phyloP scores from a whole-genome alignment of 805 yeast genomes.

The Ogataea pignaliae region DNA sequence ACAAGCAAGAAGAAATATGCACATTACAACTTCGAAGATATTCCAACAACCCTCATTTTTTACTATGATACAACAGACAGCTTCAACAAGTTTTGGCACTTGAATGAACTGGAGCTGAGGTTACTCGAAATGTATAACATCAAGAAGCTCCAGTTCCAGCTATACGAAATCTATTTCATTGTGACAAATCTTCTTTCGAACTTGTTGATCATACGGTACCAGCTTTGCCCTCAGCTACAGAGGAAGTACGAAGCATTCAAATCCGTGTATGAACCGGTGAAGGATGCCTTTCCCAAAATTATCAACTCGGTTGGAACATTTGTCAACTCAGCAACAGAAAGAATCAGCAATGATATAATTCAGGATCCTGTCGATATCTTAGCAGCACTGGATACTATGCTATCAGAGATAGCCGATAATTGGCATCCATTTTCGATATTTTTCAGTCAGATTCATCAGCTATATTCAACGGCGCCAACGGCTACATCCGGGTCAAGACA shows the following conservation, averaged over 20 bases:
- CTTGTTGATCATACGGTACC: not conserved
- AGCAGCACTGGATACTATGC: not conserved
- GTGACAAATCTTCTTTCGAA: not conserved
- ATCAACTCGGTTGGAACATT: not conserved
- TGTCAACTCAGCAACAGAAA: not conserved
- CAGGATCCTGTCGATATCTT: not conserved
- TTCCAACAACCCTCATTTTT: not conserved
- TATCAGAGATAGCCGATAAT: not conserved
- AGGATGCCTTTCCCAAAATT: not conserved
- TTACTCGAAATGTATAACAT: not conserved
- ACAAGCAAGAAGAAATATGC: not conserved
- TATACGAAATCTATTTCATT: not conserved
- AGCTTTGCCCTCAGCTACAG: not conserved
- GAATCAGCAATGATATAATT: not conserved
- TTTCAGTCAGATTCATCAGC: not conserved
- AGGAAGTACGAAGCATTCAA: not conserved
- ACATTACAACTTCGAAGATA: not conserved
- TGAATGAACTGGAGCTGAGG: not conserved
- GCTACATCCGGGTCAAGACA: not conserved
- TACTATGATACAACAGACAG: not conserved
- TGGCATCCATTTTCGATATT: not conserved
- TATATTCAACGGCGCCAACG: not conserved
- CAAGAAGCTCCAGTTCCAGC: not conserved
- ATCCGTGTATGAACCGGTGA: not conserved
- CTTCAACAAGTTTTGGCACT: not conserved